phyloP scores from a whole-genome alignment of 345 rosid genomes.

The Arabidopsis arenosa region DNA sequence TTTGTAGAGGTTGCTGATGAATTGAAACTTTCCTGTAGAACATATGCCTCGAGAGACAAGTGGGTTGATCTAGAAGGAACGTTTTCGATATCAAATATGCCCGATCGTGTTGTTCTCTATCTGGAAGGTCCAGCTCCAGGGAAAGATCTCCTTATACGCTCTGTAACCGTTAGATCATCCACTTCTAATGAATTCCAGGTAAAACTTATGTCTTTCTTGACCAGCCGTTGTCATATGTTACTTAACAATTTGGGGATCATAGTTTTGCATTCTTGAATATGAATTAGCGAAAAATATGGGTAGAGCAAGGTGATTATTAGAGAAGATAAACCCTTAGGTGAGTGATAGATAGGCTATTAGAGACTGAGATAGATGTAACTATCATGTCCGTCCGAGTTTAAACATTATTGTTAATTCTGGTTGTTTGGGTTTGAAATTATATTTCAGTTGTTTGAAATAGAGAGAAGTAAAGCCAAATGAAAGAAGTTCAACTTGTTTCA shows the following conservation, averaged over 20 bases:
- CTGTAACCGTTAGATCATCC: conserved; percentile 64
- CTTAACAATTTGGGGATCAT: background rate
- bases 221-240: conserved; percentile 7
- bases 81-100: conserved; percentile 67
- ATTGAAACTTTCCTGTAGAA: conserved; percentile 50
- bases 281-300: background rate
- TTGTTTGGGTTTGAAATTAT: background rate
- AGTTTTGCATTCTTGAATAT: background rate
- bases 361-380: background rate
- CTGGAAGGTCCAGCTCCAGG: conserved; percentile 95
- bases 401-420: background rate
- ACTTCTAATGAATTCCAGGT: conserved; percentile 51
- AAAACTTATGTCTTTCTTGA: conserved; percentile 21
- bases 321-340: background rate
- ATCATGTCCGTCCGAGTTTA: background rate
- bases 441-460: background rate
- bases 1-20: conserved; percentile 15
- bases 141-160: conserved; percentile 71
- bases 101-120: conserved; percentile 71
- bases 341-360: conserved; percentile 1
- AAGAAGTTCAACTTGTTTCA: background rate
- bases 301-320: conserved; percentile 1
- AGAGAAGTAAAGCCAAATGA: background rate
- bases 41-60: conserved; percentile 59
- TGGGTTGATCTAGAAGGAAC: conserved; percentile 84